Evolutionary conservation across 2,329 filamentous ascomycete genomes (phyloP).

Genomic region (Calonectria crousiana): DNA sequence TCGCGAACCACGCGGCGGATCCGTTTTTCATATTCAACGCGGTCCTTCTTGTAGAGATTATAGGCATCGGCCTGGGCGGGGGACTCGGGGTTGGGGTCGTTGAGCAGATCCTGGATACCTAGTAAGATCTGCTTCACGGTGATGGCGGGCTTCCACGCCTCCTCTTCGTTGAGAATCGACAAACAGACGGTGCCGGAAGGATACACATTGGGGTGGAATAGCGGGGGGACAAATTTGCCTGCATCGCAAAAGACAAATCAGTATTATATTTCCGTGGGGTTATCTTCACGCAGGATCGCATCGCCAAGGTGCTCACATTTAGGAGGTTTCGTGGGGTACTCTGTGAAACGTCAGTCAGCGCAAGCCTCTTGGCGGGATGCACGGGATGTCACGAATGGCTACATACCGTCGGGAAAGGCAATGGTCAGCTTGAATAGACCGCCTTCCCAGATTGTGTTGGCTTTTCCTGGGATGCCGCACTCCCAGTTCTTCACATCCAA

Average conservation of each 20-base stretch:
- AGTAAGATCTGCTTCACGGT: slow-evolving; percentile 98
- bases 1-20: slow-evolving; percentile 89
- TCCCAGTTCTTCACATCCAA: slow-evolving; percentile 97
- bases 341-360: slow-evolving; percentile 59
- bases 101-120: slow-evolving; percentile 93
- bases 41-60: slow-evolving; percentile 94
- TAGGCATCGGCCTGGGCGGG: slow-evolving; percentile 98
- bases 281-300: not conserved
- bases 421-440: slow-evolving; percentile 96
- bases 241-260: slow-evolving; percentile 25
- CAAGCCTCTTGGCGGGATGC: slow-evolving; percentile 13
- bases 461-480: slow-evolving; percentile 94
- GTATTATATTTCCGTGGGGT: slow-evolving; percentile 5
- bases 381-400: slow-evolving; percentile 1
- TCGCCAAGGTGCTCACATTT: slow-evolving; percentile 78
- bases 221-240: slow-evolving; percentile 96
- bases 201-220: slow-evolving; percentile 99
- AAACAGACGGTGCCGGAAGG: slow-evolving; percentile 97
- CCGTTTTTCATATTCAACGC: slow-evolving; percentile 87
- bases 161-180: slow-evolving; percentile 97
- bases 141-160: slow-evolving; percentile 98
- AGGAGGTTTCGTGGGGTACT: slow-evolving; percentile 98
- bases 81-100: slow-evolving; percentile 97
- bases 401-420: slow-evolving; percentile 89
- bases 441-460: slow-evolving; percentile 98